Evolutionary conservation across 1,284 basidiomycete species (phyloP).

Genomic region (Sphagnurus paluster): DNA sequence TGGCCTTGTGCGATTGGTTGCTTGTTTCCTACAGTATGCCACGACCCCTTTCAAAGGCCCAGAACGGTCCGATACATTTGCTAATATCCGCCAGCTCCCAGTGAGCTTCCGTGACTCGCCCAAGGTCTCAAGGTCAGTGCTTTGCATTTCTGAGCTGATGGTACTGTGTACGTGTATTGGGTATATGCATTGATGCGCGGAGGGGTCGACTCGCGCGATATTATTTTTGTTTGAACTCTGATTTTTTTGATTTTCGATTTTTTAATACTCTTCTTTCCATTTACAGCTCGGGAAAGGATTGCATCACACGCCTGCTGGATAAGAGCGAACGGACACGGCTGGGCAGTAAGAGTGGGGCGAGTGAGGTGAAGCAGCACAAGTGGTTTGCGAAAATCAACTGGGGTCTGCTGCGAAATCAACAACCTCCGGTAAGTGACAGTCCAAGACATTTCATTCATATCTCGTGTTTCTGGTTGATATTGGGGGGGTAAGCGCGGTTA

Average conservation of each 20-base stretch:
- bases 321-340: slow-evolving; percentile 91
- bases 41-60: slow-evolving; percentile 98
- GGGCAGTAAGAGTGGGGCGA: slow-evolving; percentile 92
- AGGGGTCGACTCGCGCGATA: no score
- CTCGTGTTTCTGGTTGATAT: slow-evolving; percentile 9
- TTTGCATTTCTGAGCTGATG: slow-evolving; percentile 15
- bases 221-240: no score
- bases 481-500: no score
- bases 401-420: slow-evolving; percentile 92
- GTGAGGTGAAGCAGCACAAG: slow-evolving; percentile 98
- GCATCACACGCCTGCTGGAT: slow-evolving; percentile 86
- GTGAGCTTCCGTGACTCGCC: slow-evolving; percentile 88
- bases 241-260: slow-evolving; percentile 23
- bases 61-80: slow-evolving; percentile 94
- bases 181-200: slow-evolving; percentile 30
- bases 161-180: slow-evolving; percentile 6
- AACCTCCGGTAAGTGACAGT: slow-evolving; percentile 79
- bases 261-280: slow-evolving; percentile 18
- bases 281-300: slow-evolving; percentile 80
- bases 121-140: slow-evolving; percentile 78
- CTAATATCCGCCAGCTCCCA: slow-evolving; percentile 88
- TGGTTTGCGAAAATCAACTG: slow-evolving; percentile 98
- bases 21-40: slow-evolving; percentile 66
- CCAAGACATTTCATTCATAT: slow-evolving; percentile 1
- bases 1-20: slow-evolving; percentile 24